Conservation (phyloP, 257 asterid genomes). For the Petunia secreta region DNA sequence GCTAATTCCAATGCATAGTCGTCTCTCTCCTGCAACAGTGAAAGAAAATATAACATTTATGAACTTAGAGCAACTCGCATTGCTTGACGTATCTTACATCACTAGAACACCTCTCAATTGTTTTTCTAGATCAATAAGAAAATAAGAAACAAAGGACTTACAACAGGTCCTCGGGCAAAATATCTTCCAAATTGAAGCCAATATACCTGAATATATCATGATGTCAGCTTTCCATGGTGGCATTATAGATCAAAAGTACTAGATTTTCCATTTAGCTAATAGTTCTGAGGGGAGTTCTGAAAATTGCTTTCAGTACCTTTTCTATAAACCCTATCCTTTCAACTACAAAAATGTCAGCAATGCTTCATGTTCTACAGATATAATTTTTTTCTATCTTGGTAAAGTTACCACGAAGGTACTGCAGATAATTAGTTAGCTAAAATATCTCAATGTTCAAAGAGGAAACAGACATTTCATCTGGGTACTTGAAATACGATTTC, state of each 20-base stretch:
- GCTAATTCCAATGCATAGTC: slow-evolving; percentile 96
- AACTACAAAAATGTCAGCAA: not conserved
- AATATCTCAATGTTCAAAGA: slow-evolving; percentile 1
- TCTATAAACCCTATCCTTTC: slow-evolving; percentile 12
- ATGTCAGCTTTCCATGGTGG: slow-evolving; percentile 24
- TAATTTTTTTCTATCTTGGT: no score
- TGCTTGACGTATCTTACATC: not conserved
- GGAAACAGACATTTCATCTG: not conserved
- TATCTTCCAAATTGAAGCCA: slow-evolving; percentile 99
- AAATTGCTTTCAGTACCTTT: slow-evolving; percentile 14
- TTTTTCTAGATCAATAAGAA: not conserved
- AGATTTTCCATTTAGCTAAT: not conserved
- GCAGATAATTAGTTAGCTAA: slow-evolving; percentile 1
- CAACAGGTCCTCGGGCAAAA: slow-evolving; percentile 95
- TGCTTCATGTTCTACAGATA: not conserved
- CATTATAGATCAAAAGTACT: slow-evolving; percentile 5
- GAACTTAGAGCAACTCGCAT: slow-evolving; percentile 2
- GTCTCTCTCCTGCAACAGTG: slow-evolving; percentile 80
- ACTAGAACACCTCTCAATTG: not conserved
- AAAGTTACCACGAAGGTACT: not conserved
- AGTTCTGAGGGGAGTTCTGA: not conserved
- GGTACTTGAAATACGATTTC: slow-evolving; percentile 4
- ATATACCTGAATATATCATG: slow-evolving; percentile 66
- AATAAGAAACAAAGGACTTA: slow-evolving; percentile 45
- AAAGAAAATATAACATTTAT: slow-evolving; percentile 23